Evolutionary conservation across 2,329 filamentous ascomycete genomes (phyloP), one percentile per base, ranked within the genome.

Genomic region (Pochonia chlamydosporia): DNA sequence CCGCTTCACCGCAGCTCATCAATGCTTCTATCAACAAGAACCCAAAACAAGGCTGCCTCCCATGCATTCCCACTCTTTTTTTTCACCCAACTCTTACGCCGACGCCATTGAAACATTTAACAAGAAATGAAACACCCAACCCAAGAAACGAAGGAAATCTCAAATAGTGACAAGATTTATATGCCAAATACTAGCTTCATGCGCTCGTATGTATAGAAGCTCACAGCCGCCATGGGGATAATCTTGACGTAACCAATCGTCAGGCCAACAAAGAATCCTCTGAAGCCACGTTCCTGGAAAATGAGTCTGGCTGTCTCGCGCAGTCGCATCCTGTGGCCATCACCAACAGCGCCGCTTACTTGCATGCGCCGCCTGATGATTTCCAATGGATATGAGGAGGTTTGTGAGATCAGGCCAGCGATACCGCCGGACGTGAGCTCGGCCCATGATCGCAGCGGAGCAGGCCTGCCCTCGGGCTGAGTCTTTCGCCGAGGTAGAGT

Each of bases 191-290:
- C 68, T 39, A 69, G 75, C 71, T 85, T 85, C 56, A 76, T 67
- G 50, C 81, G 73, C 64, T 85, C 81, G 57, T 85, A 85, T 14
- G 79, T 81, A 60, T 79, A 85, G 60, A 85, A 85, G 56, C 74
- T 76, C 46, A 79, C 74, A 11, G 93, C 93, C 24, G 72, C 82
- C 88, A 99, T 86, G 3, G 93, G 93, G 52, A 96, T 76, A 44
- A 97, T 81, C 72, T 99, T 99, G 60, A 90, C 80, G 66, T 97
- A 99, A 7, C 93, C 93, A 66, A 99, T 96, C 2, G 87, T 89
- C 63, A 99, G 69, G 0, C 93, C 93, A 10, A 97, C 85, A 66
- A 89, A 99, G 71, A 96, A 97, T 0, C 93, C 93, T 43, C 78
- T 75, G 49, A 84, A 68, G 0, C 93, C 93, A 48, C 76, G 78